Evolutionary conservation across 441 rosid species (phyloP).

Genomic region (Brassica balearica): DNA sequence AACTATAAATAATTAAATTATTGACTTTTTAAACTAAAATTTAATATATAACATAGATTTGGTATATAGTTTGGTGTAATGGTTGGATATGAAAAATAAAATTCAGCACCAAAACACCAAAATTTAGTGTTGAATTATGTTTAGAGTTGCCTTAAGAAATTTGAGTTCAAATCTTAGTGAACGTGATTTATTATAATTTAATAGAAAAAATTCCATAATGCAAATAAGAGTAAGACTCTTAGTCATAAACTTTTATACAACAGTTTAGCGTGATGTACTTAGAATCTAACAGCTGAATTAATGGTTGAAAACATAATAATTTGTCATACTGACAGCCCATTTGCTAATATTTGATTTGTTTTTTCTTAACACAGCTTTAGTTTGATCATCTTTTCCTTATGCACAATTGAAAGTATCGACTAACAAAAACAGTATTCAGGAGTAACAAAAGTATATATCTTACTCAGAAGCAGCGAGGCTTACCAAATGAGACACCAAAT

Average conservation of each 20-base stretch:
- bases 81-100: neutral
- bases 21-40: neutral
- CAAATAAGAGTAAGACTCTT: neutral
- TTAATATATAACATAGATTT: neutral
- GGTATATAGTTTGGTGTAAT: neutral
- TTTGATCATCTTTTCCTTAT: neutral
- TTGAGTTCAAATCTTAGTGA: neutral
- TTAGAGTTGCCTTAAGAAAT: too few relatives aligned
- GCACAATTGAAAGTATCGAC: neutral
- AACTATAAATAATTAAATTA: neutral
- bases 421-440: neutral
- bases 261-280: neutral
- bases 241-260: neutral
- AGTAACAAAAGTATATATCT: conserved; percentile 17
- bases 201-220: neutral
- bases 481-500: conserved; percentile 61
- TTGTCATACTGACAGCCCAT: neutral
- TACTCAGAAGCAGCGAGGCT: conserved; percentile 49
- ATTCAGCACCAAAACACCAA: neutral
- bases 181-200: neutral
- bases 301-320: neutral
- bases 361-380: neutral
- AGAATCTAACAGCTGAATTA: neutral
- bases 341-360: neutral
- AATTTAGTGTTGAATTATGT: neutral